Conservation (phyloP, 164 flowering plant genomes). For the Umbellularia californica region DNA sequence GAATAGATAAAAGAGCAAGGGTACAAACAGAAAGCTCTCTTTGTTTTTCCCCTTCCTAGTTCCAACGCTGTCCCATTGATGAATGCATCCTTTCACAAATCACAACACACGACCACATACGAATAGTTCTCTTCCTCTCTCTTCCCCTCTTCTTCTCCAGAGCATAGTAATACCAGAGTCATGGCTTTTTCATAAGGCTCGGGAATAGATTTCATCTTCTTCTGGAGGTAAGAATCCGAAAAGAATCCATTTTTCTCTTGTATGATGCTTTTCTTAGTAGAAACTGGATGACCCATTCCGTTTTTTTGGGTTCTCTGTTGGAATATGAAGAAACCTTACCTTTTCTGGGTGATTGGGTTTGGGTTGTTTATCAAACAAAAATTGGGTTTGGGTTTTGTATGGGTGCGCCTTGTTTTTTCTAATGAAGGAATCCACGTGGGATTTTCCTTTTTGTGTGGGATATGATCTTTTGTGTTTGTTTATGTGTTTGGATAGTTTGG, state of each 20-base stretch:
- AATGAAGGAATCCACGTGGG: background rate
- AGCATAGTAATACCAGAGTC: background rate
- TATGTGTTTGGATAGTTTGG: background rate
- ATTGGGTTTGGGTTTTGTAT: background rate
- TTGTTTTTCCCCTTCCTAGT: no score
- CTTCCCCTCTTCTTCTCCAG: background rate
- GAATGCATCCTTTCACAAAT: no score
- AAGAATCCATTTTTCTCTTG: background rate
- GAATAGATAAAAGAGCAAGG: no score
- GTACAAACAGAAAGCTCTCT: no score
- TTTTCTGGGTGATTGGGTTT: background rate
- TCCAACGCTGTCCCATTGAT: no score
- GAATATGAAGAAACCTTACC: background rate
- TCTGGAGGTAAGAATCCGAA: background rate
- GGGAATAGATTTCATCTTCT: background rate
- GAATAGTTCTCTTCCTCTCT: no score
- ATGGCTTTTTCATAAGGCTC: background rate
- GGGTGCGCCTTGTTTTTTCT: background rate
- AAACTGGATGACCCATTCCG: background rate
- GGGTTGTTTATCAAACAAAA: background rate
- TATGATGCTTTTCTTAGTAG: background rate
- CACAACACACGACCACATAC: no score
- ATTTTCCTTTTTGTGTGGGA: background rate
- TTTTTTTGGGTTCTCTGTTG: background rate
- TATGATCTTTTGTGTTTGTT: background rate